Evolutionary conservation across 2,329 filamentous ascomycete species (phyloP).

Genomic region (Talaromyces funiculosus): DNA sequence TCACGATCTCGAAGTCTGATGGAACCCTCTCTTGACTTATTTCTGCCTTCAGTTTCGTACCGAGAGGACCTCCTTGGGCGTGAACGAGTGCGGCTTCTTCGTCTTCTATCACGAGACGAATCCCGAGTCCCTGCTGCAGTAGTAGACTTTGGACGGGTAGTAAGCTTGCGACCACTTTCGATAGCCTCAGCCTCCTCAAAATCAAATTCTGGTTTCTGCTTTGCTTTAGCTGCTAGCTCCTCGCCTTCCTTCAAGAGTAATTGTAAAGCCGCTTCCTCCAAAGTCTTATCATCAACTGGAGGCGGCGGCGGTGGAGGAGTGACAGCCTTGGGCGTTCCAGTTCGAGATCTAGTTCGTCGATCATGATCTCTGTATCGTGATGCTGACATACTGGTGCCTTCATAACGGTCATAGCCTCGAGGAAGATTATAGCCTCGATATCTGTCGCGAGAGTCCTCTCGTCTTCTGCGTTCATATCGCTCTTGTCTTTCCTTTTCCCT

Average conservation of each 20-base stretch:
- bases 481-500: slow-evolving; percentile 47
- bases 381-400: slow-evolving; percentile 12
- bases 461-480: slow-evolving; percentile 39
- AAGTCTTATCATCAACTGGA: slow-evolving; percentile 48
- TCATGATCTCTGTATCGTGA: slow-evolving; percentile 25
- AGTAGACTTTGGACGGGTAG: slow-evolving; percentile 23
- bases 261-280: slow-evolving; percentile 52
- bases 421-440: slow-evolving; percentile 23
- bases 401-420: slow-evolving; percentile 15
- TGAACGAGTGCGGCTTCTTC: slow-evolving; percentile 24
- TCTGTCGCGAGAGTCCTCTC: slow-evolving; percentile 38
- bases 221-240: slow-evolving; percentile 48
- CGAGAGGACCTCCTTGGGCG: slow-evolving; percentile 19
- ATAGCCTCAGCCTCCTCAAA: slow-evolving; percentile 42
- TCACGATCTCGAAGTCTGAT: slow-evolving; percentile 17
- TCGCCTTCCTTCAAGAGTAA: slow-evolving; percentile 51
- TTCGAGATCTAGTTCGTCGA: slow-evolving; percentile 25
- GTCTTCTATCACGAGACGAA: slow-evolving; percentile 23
- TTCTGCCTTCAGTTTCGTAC: slow-evolving; percentile 17
- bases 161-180: slow-evolving; percentile 33
- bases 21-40: slow-evolving; percentile 17
- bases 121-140: slow-evolving; percentile 21
- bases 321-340: slow-evolving; percentile 28
- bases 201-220: slow-evolving; percentile 48
- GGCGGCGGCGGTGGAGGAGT: slow-evolving; percentile 22